Conservation (phyloP, 441 rosid genomes). For the Erodium chrysanthum region DNA sequence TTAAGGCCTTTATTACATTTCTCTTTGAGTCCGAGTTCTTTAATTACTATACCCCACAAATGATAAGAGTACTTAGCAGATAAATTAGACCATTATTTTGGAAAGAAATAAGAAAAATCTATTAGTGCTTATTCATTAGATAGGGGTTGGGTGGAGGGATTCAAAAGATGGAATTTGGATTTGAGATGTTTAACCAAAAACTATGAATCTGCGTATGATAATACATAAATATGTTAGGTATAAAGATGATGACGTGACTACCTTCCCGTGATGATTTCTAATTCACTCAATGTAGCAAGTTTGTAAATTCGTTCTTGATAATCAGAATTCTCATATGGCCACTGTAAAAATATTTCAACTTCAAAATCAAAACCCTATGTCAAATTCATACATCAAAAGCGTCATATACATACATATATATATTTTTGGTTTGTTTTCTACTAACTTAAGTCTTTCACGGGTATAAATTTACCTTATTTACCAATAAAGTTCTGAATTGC, state of each 20-base stretch:
- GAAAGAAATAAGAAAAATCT: background rate
- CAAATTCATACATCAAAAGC: background rate
- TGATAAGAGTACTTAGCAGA: no score
- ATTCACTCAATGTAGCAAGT: background rate
- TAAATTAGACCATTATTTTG: no score
- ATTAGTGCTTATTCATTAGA: background rate
- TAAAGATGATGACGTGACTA: no score
- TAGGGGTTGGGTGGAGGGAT: background rate
- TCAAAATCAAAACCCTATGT: background rate
- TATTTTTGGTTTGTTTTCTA: no score
- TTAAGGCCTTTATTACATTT: background rate
- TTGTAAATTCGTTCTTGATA: background rate
- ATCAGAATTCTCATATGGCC: background rate
- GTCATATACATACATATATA: no score
- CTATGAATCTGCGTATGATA: background rate
- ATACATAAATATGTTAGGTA: no score
- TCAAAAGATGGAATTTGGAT: background rate
- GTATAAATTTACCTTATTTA: no score
- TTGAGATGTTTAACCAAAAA: background rate
- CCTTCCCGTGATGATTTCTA: background rate
- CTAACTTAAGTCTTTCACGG: background rate
- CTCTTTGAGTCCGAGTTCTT: no score
- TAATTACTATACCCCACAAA: no score
- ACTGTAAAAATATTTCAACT: background rate
- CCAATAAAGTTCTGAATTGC: background rate